Base-by-base conservation (phyloP, 768 basidiomycete species). In the Leucosporidium scottii region DNA sequence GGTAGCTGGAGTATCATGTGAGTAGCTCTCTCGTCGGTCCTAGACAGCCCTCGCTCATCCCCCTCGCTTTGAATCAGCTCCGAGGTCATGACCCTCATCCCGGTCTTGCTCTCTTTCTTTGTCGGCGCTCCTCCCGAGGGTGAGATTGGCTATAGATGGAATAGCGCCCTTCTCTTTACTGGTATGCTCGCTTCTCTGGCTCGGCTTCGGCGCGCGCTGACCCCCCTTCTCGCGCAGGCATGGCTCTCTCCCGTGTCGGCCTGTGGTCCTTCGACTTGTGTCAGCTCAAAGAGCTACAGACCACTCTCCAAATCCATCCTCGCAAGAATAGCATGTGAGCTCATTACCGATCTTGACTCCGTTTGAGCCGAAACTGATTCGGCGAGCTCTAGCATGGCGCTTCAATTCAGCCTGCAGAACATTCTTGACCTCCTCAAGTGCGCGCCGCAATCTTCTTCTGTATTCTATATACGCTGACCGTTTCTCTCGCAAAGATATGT, bases 241-340 rank as follows among this genome's bases (percentile, higher is more conserved):
- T 84, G 79, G 81, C 82, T 6, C 71, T 81, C 2, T 81, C 80
- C 0, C 76, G 82, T 10, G 79, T 83, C 39, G 82, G 83, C 0
- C 78, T 85, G 0, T 84, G 83, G 83, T 78, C 80, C 0, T 84
- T 85, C 73, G 84, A 85, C 71, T 78, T 85, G 12, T 77, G 78
- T 56, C 83, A 85, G 63, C 76, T 83, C 17, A 82, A 84, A 65
- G 78, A 81, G 62, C 76, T 85, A 8, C 83, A 85, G 70, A 75
- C 78, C 20, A 78, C 81, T 0, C 79, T 85, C 8, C 75, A 77
- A 21, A 61, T 77, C 10, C 81, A 84, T 70, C 82, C 83, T 1
- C 75, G 81, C 8, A 77, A 81, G 9, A 84, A 84, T 62, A 75
- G 79, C 0, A 75, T 84, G 68, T 74, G 39, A 78, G 66, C 23